These are phyloP conservation scores for Ramichloridium luteum DNA, from an alignment of 2,329 filamentous ascomycete genomes.

Conservation along the genomic window DNA sequence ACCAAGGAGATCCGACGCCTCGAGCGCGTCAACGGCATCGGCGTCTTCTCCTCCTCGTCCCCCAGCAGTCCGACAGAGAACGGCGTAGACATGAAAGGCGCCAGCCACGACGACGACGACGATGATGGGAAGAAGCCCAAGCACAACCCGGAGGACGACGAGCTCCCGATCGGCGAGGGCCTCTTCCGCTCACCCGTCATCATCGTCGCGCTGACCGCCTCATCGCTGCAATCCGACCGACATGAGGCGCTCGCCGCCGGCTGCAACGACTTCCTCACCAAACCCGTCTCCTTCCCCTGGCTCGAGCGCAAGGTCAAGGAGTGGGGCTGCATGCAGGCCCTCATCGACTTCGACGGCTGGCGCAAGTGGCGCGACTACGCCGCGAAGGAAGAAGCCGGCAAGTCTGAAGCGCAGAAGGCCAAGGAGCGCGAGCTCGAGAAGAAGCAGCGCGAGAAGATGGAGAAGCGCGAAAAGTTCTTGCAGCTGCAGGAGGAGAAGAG, in stretches of 20 bases:
- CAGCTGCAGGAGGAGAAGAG: conserved; percentile 19
- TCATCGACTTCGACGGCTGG: conserved; percentile 98
- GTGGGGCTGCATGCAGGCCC: conserved; percentile 98
- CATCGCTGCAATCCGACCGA: conserved; percentile 84
- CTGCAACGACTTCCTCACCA: conserved; percentile 92
- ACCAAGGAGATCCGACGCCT: conserved; percentile 87
- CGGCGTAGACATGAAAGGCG: conserved; percentile 14
- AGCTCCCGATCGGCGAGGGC: conserved; percentile 47
- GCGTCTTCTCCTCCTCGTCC: conserved; percentile 55
- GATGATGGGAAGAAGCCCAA: conserved; percentile 10
- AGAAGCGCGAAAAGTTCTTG: conserved; percentile 19
- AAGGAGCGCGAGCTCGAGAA: conserved; percentile 20
- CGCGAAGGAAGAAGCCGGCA: conserved; percentile 20
- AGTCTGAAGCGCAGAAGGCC: conserved; percentile 25
- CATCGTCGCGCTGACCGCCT: conserved; percentile 91
- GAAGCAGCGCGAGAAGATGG: conserved; percentile 21
- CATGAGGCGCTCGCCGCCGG: conserved; percentile 90
- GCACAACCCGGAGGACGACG: conserved; percentile 50
- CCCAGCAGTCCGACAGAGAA: conserved; percentile 32
- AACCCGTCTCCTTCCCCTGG: conserved; percentile 98
- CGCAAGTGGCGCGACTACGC: conserved; percentile 85
- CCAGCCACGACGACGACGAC: conserved; percentile 27
- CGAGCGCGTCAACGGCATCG: conserved; percentile 83
- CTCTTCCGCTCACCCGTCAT: conserved; percentile 95
- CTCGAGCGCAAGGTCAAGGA: conserved; percentile 95